Evolutionary conservation across 163 green algal genomes (phyloP).

Genomic region (Chlorella variabilis): DNA sequence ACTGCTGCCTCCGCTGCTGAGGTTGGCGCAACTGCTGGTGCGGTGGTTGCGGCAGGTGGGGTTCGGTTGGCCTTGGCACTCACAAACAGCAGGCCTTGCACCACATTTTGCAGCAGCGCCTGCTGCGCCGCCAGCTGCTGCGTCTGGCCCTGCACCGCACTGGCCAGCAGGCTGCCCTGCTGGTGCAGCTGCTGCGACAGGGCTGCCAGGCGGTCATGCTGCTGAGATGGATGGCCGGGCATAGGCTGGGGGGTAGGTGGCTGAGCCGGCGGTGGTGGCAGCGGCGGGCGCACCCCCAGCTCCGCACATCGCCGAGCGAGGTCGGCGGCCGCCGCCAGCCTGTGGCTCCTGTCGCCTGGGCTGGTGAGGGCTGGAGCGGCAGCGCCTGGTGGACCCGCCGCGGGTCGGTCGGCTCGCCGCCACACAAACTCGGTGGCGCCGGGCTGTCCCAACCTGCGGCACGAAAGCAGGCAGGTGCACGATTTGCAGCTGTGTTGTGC

Average conservation of each 20-base stretch:
- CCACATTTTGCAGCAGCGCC: slow-evolving; percentile 19
- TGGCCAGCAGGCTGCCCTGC: not conserved
- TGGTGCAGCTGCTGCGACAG: slow-evolving; percentile 3
- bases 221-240: not conserved
- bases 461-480: not conserved
- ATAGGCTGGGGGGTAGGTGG: not conserved
- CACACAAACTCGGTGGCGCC: not conserved
- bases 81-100: slow-evolving; percentile 33
- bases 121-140: slow-evolving; percentile 28
- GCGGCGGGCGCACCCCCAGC: not conserved
- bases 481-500: too few relatives aligned
- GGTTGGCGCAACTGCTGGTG: not conserved
- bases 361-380: not conserved
- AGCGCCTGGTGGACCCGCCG: not conserved
- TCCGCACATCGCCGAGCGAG: slow-evolving; percentile 14
- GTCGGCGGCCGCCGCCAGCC: not conserved
- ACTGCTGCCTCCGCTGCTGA: not conserved
- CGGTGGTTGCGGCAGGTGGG: not conserved
- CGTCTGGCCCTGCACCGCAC: slow-evolving; percentile 4
- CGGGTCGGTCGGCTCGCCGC: not conserved
- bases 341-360: not conserved
- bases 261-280: not conserved
- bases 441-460: not conserved
- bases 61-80: slow-evolving; percentile 9
- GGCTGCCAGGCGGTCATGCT: not conserved